Evolutionary conservation across 2,329 filamentous ascomycete species (phyloP), one percentile per base, ranked within the genome.

Genomic region (Fusarium hostae): DNA sequence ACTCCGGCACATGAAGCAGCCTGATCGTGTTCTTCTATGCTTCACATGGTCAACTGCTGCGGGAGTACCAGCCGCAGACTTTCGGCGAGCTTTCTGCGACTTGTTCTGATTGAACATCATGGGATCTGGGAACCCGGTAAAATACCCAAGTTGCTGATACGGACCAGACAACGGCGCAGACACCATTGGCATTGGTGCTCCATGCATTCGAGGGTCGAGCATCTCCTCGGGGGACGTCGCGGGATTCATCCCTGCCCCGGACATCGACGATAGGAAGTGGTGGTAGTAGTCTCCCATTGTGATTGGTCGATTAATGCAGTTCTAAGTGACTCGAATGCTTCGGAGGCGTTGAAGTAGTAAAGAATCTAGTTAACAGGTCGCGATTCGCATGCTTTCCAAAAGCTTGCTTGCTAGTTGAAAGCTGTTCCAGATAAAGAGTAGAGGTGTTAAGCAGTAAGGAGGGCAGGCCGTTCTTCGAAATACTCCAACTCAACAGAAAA

Each of bases 11-110:
- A 95, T 98, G 72, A 86, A 98, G 83, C 96, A 99, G 32, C 96
- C 96, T 71, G 94, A 98, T 75, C 96, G 88, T 45, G 96, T 98
- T 74, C 96, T 90, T 68, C 95, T 92, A 80, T 98, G 95, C 82
- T 98, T 98, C 74, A 97, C 92, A 77, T 92, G 91, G 68, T 97
- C 80, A 40, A 73, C 45, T 26, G 77, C 93, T 51, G 84, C 70
- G 6, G 84, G 86, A 4, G 83, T 79, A 2, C 73, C 77, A 34
- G 74, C 67, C 12, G 70, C 75, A 22, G 86, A 87, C 71, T 88
- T 89, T 62, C 86, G 84, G 55, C 87, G 83, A 68, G 80, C 82
- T 74, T 86, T 84, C 54, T 85, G 83, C 15, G 84, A 72, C 74
- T 87, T 87, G 20, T 84, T 79, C 4, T 83, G 77, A 65, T 83